Percentiles rank a stretch among this genome's conserved stretches.
Conservation (phyloP, 805 yeast genomes). For the Kluyveromyces lactis region DNA sequence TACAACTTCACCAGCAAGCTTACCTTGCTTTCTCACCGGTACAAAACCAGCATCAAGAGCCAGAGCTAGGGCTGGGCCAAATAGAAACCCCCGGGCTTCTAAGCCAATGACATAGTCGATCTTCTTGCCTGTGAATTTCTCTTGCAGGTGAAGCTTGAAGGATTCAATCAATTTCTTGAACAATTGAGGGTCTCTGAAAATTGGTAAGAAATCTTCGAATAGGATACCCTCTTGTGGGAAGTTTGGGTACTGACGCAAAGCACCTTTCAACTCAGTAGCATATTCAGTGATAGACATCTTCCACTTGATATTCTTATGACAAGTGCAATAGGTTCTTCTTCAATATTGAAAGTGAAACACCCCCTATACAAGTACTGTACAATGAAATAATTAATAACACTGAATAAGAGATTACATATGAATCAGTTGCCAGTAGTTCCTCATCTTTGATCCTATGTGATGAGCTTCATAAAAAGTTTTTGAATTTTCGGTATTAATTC, state of each 20-base stretch:
- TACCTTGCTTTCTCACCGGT: slow-evolving; percentile 93
- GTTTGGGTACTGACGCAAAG: slow-evolving; percentile 76
- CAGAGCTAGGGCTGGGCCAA: slow-evolving; percentile 92
- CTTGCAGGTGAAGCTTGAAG: slow-evolving; percentile 64
- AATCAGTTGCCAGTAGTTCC: too few relatives aligned
- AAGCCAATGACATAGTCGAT: slow-evolving; percentile 89
- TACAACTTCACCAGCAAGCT: slow-evolving; percentile 79
- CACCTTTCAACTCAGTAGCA: slow-evolving; percentile 43
- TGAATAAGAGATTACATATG: too few relatives aligned
- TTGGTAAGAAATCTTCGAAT: slow-evolving; percentile 94
- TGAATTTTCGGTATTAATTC: too few relatives aligned
- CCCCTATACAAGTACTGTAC: too few relatives aligned
- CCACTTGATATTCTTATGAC: too few relatives aligned
- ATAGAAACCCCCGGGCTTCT: slow-evolving; percentile 94
- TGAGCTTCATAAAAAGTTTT: too few relatives aligned
- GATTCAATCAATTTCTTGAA: slow-evolving; percentile 79
- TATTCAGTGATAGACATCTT: slow-evolving; percentile 23
- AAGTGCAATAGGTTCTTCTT: too few relatives aligned
- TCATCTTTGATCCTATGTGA: too few relatives aligned
- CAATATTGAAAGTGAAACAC: too few relatives aligned
- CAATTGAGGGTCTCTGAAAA: slow-evolving; percentile 72
- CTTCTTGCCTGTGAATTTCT: slow-evolving; percentile 42
- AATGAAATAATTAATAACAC: too few relatives aligned
- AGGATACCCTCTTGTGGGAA: slow-evolving; percentile 90
- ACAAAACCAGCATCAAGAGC: slow-evolving; percentile 85